Evolutionary conservation across 2,329 filamentous ascomycete genomes (phyloP).

Genomic region (Sporothrix pallida): DNA sequence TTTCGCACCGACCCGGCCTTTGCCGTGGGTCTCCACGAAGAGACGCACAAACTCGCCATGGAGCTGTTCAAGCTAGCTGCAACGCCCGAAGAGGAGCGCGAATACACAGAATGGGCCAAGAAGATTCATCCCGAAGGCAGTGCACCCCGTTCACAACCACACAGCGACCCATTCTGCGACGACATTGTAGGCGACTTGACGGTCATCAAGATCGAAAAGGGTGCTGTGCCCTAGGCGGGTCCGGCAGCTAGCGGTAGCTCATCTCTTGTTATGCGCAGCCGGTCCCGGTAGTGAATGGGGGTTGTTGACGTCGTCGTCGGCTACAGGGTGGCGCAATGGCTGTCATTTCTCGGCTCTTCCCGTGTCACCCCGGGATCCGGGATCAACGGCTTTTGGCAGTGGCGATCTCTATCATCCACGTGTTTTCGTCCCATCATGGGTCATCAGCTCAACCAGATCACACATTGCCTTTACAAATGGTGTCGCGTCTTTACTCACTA

Average conservation of each 20-base stretch:
- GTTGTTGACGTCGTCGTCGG: background rate
- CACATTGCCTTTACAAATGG: too few relatives aligned
- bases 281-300: background rate
- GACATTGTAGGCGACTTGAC: conserved; percentile 17
- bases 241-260: background rate
- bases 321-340: background rate
- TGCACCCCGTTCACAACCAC: background rate
- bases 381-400: background rate
- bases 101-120: conserved; percentile 35
- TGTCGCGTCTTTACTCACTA: too few relatives aligned
- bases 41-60: conserved; percentile 80
- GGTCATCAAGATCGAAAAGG: conserved; percentile 29
- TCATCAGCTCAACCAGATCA: too few relatives aligned
- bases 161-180: conserved; percentile 33
- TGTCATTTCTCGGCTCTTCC: background rate
- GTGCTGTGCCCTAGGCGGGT: conserved; percentile 12
- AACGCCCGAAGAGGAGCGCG: conserved; percentile 70
- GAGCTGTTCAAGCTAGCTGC: conserved; percentile 80
- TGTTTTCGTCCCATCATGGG: too few relatives aligned
- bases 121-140: background rate
- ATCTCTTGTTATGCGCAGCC: background rate
- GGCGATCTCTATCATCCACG: background rate
- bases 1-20: conserved; percentile 75
- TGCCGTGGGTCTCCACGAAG: conserved; percentile 55
- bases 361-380: background rate